Evolutionary conservation across 2,329 filamentous ascomycete species (phyloP).

Genomic region (Cytospora piceae): DNA sequence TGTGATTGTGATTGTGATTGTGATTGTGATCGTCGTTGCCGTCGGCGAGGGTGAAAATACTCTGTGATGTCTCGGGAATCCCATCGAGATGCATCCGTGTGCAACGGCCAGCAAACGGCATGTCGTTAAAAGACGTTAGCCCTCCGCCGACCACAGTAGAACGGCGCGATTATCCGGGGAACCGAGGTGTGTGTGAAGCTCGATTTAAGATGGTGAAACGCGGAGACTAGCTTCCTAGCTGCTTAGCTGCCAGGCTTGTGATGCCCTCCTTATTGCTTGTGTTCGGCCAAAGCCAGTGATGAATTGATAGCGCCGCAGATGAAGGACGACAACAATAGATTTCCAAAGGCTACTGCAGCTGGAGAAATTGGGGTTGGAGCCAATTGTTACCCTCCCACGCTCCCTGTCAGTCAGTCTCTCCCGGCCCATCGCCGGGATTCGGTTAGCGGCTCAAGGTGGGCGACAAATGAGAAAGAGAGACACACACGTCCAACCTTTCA

Average conservation of each 20-base stretch:
- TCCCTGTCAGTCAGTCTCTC: not conserved
- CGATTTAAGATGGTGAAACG: conserved; percentile 5
- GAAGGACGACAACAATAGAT: not conserved
- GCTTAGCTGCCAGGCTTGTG: not conserved
- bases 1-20: not conserved
- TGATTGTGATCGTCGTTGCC: not conserved
- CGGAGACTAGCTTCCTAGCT: conserved; percentile 8
- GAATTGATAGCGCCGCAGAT: conserved; percentile 10
- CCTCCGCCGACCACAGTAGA: not conserved
- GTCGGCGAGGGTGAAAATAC: not conserved
- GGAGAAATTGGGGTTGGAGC: not conserved
- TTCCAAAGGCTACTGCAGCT: not conserved
- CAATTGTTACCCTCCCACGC: not conserved
- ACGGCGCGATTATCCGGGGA: conserved; percentile 11
- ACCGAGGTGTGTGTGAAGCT: conserved; percentile 8
- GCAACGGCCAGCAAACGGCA: conserved; percentile 1
- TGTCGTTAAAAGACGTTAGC: not conserved
- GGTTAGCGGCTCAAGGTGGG: conserved; percentile 5
- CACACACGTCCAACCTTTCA: not conserved
- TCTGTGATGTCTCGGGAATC: conserved; percentile 7
- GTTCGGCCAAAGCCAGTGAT: not conserved
- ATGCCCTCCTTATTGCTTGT: not conserved
- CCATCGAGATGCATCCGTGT: conserved; percentile 3
- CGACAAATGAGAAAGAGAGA: conserved; percentile 1
- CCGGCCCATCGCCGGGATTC: conserved; percentile 2